phyloP scores from a whole-genome alignment of 148 eudicot species.

The Chenopodium suecicum region DNA sequence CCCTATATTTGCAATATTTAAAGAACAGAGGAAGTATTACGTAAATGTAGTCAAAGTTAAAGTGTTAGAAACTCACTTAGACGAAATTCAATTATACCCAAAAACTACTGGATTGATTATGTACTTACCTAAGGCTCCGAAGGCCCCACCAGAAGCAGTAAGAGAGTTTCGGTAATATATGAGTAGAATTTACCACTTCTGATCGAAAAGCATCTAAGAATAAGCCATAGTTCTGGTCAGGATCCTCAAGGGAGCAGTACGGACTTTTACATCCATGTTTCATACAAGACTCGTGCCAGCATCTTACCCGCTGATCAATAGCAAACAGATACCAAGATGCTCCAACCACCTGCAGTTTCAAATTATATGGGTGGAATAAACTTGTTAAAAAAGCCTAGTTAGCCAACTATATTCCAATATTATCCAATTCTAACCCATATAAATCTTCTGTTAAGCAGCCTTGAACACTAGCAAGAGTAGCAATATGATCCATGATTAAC shows the following conservation, averaged over 20 bases:
- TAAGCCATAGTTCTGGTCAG: conserved; percentile 59
- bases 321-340: conserved; percentile 81
- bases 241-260: conserved; percentile 41
- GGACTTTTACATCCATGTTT: conserved; percentile 25
- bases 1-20: too few species aligned
- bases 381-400: too few species aligned
- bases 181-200: conserved; percentile 43
- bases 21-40: too few species aligned
- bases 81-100: background rate
- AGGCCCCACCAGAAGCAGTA: conserved; percentile 98
- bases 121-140: conserved; percentile 61
- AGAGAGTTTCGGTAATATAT: conserved; percentile 51
- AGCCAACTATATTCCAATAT: background rate
- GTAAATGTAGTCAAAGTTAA: too few species aligned
- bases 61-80: too few species aligned
- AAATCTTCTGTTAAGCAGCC: too few species aligned
- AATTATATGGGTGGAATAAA: too few species aligned
- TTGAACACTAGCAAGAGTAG: too few species aligned
- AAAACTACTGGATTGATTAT: background rate
- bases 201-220: conserved; percentile 59
- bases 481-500: too few species aligned
- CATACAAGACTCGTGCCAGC: conserved; percentile 55
- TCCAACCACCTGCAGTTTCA: conserved; percentile 56
- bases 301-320: conserved; percentile 49
- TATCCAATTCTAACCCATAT: too few species aligned